Percentiles rank a stretch among this genome's conserved stretches.
Evolutionary conservation across 1,139 yeast genomes (phyloP).

Genomic region (Debaryomyces psychrophilus): DNA sequence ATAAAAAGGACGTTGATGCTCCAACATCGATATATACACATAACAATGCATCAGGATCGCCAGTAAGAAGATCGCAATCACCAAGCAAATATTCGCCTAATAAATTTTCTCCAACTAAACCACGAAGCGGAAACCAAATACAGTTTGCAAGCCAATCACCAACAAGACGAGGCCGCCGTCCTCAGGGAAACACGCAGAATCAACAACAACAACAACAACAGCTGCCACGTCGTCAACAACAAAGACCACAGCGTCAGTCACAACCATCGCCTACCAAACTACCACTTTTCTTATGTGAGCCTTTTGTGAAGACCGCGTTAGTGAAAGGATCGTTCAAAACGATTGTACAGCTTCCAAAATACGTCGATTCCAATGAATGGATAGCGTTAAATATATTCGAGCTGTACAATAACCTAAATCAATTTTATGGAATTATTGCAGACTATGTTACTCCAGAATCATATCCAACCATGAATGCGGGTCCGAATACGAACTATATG

Average conservation of each 20-base stretch:
- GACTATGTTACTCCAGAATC: constrained; percentile 89
- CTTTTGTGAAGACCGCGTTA: constrained; percentile 89
- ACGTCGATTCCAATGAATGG: constrained; percentile 96
- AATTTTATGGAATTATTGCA: constrained; percentile 83
- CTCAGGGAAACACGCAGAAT: constrained; percentile 22
- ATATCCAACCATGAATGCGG: constrained; percentile 95
- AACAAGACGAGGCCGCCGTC: constrained; percentile 31
- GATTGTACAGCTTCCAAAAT: constrained; percentile 91
- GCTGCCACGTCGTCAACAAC: constrained; percentile 27
- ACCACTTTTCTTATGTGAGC: constrained; percentile 85
- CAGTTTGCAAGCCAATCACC: constrained; percentile 37
- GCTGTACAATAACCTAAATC: constrained; percentile 80
- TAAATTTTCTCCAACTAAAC: constrained; percentile 23
- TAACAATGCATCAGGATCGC: constrained; percentile 36
- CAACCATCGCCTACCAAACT: constrained; percentile 19
- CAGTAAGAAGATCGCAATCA: constrained; percentile 42
- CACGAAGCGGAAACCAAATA: constrained; percentile 25
- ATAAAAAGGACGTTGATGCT: constrained; percentile 44
- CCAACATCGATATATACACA: constrained; percentile 39
- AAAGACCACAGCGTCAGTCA: constrained; percentile 14
- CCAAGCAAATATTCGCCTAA: constrained; percentile 36
- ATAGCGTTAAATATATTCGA: constrained; percentile 91
- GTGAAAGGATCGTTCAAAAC: constrained; percentile 98
- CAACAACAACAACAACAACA: constrained; percentile 21
- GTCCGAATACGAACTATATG: constrained; percentile 84